These are phyloP conservation scores for Lodderomyces theae DNA, from an alignment of 1,139 yeast species.

Conservation along the genomic window DNA sequence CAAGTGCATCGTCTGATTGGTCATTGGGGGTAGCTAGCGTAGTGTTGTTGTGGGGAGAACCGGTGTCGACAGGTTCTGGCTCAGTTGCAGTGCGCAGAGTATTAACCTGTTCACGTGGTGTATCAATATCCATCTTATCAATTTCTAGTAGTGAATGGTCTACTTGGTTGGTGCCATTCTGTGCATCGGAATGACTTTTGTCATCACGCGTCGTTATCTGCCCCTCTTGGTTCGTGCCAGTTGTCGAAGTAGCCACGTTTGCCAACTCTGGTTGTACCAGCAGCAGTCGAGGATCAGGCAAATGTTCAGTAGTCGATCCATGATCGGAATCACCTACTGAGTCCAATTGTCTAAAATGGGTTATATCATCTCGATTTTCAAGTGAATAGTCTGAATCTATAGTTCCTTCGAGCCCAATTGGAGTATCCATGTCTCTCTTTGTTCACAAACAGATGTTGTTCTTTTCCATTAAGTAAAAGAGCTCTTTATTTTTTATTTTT, in stretches of 20 bases:
- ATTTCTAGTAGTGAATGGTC: background rate
- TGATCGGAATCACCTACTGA: background rate
- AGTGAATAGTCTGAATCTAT: background rate
- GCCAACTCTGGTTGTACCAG: background rate
- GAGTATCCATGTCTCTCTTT: constrained; percentile 1
- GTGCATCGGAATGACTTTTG: background rate
- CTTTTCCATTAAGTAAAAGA: too few species aligned
- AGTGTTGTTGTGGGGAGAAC: background rate
- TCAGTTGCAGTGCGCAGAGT: background rate
- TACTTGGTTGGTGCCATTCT: background rate
- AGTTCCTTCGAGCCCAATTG: background rate
- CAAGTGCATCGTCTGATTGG: constrained; percentile 22
- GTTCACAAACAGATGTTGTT: too few species aligned
- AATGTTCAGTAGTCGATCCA: background rate
- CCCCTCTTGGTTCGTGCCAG: background rate
- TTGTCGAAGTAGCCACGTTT: background rate
- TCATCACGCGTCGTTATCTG: background rate
- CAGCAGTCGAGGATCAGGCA: background rate
- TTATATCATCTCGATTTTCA: background rate
- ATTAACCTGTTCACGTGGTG: background rate
- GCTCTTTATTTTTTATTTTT: too few species aligned
- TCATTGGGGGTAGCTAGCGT: too few species aligned
- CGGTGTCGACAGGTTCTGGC: background rate
- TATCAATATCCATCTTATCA: background rate
- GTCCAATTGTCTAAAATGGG: background rate